Base-by-base conservation (phyloP, 345 rosid species). In the Euphorbia lathyris region DNA sequence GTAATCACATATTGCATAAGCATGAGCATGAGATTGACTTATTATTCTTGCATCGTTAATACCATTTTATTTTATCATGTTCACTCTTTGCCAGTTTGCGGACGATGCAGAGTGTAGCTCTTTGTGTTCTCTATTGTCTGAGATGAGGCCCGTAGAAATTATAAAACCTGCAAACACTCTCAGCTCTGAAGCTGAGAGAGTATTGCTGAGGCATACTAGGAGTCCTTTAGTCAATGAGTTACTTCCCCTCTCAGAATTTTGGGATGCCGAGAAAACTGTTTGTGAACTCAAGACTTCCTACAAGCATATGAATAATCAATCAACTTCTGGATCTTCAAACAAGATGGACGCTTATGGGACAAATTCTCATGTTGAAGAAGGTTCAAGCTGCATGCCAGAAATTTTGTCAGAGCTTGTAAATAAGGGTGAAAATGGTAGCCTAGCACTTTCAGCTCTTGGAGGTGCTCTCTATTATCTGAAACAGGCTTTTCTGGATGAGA, bases 361-460 rank as follows among this genome's bases (percentile, higher is more conserved):
- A 61, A 47, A 66, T 74, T 72, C 78, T 82, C 69, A 30, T 45
- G 38, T 68, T 5, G 83, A 75, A 69, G 69, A 82, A 58, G 79
- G 62, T 25, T 53, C 70, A 58, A 43, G 74, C 74, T 75, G 61
- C 73, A 82, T 95, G 47, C 99, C 97, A 55, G 78, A 73, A 38
- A 52, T 84, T 72, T 68, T 95, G 76, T 82, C 81, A 60, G 80
- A 81, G 68, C 81, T 95, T 76, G 76, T 82, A 27, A 76, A 72
- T 73, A 85, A 83, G 63, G 85, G 89, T 30, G 85, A 84, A 55
- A 75, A 80, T 79, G 83, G 83, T 23, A 78, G 80, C 70, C 76
- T 84, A 74, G 98, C 97, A 34, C 84, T 95, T 80, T 95, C 99
- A 77, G 97, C 98, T 75, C 90, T 95, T 71, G 99, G 99, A 70